phyloP scores from a whole-genome alignment of 228 moss, liverwort and hornwort genomes.

The Sphagnum magellanicum region DNA sequence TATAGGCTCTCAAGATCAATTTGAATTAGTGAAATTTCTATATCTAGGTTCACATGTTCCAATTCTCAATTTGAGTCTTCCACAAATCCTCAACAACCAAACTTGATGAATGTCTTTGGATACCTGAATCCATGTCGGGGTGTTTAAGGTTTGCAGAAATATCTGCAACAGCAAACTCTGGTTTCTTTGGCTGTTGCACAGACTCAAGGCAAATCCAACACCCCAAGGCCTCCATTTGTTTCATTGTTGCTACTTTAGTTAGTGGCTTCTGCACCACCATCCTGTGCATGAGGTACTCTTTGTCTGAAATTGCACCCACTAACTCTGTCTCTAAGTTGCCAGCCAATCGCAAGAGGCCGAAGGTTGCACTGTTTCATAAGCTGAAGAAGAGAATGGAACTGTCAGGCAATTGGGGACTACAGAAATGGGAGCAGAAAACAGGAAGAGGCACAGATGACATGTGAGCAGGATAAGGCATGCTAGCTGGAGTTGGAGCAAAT shows the following conservation, averaged over 20 bases:
- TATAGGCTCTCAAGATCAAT: conserved; percentile 12
- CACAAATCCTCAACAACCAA: conserved; percentile 3
- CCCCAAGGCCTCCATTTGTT: conserved; percentile 24
- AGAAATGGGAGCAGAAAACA: no score
- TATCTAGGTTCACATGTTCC: conserved; percentile 2
- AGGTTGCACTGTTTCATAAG: conserved; percentile 1
- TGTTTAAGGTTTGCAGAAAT: not conserved
- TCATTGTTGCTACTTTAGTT: conserved; percentile 19
- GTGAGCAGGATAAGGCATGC: no score
- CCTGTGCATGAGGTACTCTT: conserved; percentile 9
- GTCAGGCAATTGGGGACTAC: no score
- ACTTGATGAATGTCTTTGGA: conserved; percentile 5
- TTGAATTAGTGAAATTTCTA: not conserved
- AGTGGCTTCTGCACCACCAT: conserved; percentile 10
- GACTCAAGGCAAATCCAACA: conserved; percentile 26
- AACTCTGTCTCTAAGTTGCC: conserved; percentile 16
- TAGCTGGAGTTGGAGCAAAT: no score
- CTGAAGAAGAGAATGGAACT: conserved; percentile 2
- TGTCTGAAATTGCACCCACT: conserved; percentile 9
- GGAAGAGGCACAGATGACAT: no score
- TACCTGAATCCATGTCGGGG: not conserved
- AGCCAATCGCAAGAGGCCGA: conserved; percentile 9
- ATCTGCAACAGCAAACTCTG: not conserved
- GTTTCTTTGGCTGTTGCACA: conserved; percentile 5
- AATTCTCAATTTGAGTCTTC: conserved; percentile 3